A percentile compares a stretch with the other conserved stretches of the same genome.
Evolutionary conservation across 345 rosid species (phyloP).

Genomic region (Eutrema heterophyllum): DNA sequence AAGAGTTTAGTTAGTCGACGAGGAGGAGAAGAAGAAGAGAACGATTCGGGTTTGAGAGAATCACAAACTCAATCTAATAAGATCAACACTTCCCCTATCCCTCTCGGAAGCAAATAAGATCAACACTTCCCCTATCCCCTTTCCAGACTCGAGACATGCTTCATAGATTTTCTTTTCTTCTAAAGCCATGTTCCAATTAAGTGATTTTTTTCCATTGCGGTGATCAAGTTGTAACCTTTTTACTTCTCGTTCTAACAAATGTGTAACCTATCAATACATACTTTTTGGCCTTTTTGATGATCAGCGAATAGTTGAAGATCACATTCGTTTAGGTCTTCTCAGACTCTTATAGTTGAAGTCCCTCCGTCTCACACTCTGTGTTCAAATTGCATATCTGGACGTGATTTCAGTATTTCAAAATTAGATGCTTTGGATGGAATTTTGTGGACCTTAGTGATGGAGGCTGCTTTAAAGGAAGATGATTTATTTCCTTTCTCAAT

Average conservation of each 20-base stretch:
- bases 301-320: neutral
- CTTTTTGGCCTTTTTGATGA: neutral
- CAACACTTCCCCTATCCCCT: slow-evolving; percentile 20
- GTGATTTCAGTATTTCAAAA: slow-evolving; percentile 17
- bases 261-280: slow-evolving; percentile 22
- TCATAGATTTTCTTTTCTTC: slow-evolving; percentile 2
- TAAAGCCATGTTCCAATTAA: slow-evolving; percentile 6
- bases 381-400: slow-evolving; percentile 11
- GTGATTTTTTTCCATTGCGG: slow-evolving; percentile 12
- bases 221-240: slow-evolving; percentile 22
- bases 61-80: slow-evolving; percentile 28
- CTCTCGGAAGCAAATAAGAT: slow-evolving; percentile 30
- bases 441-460: slow-evolving; percentile 7
- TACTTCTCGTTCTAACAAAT: slow-evolving; percentile 16
- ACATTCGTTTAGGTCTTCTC: neutral
- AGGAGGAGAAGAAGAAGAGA: slow-evolving; percentile 17
- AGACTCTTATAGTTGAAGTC: neutral
- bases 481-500: neutral
- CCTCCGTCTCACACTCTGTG: slow-evolving; percentile 8
- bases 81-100: slow-evolving; percentile 24
- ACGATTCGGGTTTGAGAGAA: slow-evolving; percentile 21
- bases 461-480: neutral
- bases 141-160: slow-evolving; percentile 5
- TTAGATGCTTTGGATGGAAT: slow-evolving; percentile 46
- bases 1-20: slow-evolving; percentile 21